phyloP scores from a whole-genome alignment of 202 grass and related monocot species.

The Bolboschoenoplectus hybrid region DNA sequence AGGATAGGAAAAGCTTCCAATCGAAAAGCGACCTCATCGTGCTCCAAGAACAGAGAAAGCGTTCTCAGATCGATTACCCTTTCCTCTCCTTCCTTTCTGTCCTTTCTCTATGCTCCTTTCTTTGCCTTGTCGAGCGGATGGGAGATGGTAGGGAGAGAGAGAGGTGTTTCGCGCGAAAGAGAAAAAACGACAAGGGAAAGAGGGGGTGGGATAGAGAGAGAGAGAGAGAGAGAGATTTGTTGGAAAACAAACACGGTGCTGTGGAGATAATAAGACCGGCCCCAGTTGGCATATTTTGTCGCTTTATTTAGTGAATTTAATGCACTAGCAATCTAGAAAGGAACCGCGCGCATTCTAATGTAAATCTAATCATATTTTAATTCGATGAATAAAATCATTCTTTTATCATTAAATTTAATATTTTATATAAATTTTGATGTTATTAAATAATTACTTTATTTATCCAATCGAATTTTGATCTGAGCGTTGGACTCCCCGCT shows the following conservation, averaged over 20 bases:
- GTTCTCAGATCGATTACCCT: not conserved
- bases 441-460: too few relatives aligned
- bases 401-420: too few relatives aligned
- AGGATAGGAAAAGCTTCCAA: not conserved
- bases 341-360: too few relatives aligned
- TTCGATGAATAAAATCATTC: too few relatives aligned
- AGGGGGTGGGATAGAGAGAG: not conserved
- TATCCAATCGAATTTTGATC: too few relatives aligned
- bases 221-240: not conserved
- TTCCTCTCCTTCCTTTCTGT: not conserved
- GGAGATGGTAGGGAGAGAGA: not conserved
- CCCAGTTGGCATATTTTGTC: conserved; percentile 21
- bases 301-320: conserved; percentile 15
- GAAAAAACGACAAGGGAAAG: conserved; percentile 27
- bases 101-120: not conserved
- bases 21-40: not conserved
- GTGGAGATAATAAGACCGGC: not conserved
- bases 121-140: not conserved
- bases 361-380: too few relatives aligned
- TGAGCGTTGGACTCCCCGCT: too few relatives aligned
- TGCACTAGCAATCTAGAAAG: too few relatives aligned
- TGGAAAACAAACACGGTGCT: conserved; percentile 11
- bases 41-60: not conserved
- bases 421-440: too few relatives aligned
- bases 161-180: conserved; percentile 23